These are phyloP conservation scores for Clitopilus hobsonii DNA, from an alignment of 768 basidiomycete species.

Conservation along the genomic window DNA sequence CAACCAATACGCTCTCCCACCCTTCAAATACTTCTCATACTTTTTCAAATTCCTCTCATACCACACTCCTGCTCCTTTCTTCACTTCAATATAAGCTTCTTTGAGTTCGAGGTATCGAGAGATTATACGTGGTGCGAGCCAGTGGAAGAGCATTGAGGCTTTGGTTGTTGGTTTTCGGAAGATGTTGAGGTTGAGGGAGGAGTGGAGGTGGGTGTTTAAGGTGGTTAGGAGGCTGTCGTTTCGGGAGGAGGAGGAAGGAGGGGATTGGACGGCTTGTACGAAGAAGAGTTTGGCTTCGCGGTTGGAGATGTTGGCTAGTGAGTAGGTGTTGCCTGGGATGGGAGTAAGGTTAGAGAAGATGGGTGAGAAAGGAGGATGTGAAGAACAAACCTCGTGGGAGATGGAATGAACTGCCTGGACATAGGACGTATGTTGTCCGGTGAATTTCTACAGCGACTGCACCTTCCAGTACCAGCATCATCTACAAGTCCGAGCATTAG, in stretches of 20 bases:
- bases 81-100: constrained; percentile 6
- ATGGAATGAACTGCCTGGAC: constrained; percentile 82
- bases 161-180: constrained; percentile 12
- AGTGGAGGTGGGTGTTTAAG: no score
- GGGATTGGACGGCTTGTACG: constrained; percentile 57
- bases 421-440: constrained; percentile 70
- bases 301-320: constrained; percentile 81
- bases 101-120: constrained; percentile 7
- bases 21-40: constrained; percentile 12
- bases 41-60: constrained; percentile 12
- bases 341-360: background rate
- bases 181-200: no score
- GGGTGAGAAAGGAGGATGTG: constrained; percentile 1
- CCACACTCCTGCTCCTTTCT: no score
- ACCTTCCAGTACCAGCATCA: constrained; percentile 77
- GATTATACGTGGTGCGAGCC: constrained; percentile 13
- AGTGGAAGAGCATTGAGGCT: constrained; percentile 11
- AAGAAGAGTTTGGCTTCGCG: constrained; percentile 86
- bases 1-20: constrained; percentile 15
- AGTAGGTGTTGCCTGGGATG: constrained; percentile 77
- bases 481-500: constrained; percentile 17
- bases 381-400: constrained; percentile 73
- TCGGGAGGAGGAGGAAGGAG: background rate
- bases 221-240: constrained; percentile 5
- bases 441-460: constrained; percentile 85